Evolutionary conservation across 2,329 filamentous ascomycete genomes (phyloP), one percentile per base, ranked within the genome.

Genomic region (Penicillium sp.): DNA sequence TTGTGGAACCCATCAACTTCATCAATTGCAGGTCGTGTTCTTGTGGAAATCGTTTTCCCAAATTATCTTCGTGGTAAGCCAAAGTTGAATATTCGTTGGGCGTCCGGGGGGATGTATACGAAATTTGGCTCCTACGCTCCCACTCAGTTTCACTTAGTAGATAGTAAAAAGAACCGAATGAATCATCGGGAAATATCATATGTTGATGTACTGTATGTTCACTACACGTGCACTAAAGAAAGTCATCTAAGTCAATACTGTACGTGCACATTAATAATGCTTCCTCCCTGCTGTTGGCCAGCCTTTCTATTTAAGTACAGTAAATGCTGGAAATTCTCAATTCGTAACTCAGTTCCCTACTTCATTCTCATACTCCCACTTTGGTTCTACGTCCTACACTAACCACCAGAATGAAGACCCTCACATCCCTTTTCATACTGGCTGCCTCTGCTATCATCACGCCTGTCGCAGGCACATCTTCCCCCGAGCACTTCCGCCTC

Each of bases 401-500:
- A 38, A 43, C 14, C 38, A 48, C 10, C 22, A 22, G 16, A 34
- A 72, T 72, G 69, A 70, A 69, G 53, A 56, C 72, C 55, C 46
- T 71, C 56, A 47, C 64, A 37, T 61, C 64, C 8, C 57, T 73
- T 39, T 60, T 68, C 42, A 45, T 71, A 10, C 52, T 74, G 35
- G 62, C 66, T 32, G 64, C 67, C 39, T 58, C 67, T 14, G 66
- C 61, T 44, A 34, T 64, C 7, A 68, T 70, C 48, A 46, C 48
- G 48, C 55, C 58, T 26, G 10, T 32, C 31, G 22, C 59, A 13
- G 20, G n/a, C 24, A 26, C 24, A 18, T 62, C 26, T 5, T 13
- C 31, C 11, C 31, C 31, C 11, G 62, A 61, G n/a, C 51, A 62
- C 35, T 74, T 74, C 61, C 61, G 65, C 51, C 62, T 75, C 44